These are phyloP conservation scores for Murraya koenigii DNA, from an alignment of 345 rosid species.

Conservation along the genomic window DNA sequence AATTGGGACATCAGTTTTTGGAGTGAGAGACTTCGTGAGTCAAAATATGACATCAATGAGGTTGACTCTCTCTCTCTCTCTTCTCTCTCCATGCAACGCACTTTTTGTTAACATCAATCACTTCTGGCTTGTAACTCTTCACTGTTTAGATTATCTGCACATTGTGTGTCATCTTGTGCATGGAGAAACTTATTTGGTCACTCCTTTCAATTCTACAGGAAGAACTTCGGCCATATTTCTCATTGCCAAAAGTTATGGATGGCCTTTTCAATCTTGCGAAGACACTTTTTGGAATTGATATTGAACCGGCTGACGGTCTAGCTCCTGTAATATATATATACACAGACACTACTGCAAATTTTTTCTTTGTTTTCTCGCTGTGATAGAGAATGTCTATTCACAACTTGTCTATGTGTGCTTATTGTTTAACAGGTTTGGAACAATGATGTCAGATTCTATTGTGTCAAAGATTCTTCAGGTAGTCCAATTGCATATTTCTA, in stretches of 20 bases:
- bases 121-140: neutral
- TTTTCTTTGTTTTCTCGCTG: neutral
- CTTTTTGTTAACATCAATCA: neutral
- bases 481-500: slow-evolving; percentile 82
- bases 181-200: slow-evolving; percentile 3
- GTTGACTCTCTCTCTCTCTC: slow-evolving; percentile 32
- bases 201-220: slow-evolving; percentile 46
- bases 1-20: slow-evolving; percentile 89
- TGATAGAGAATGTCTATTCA: slow-evolving; percentile 10
- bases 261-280: slow-evolving; percentile 78
- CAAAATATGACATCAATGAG: slow-evolving; percentile 87
- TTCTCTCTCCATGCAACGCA: neutral
- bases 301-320: slow-evolving; percentile 85
- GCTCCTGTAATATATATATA: slow-evolving; percentile 61
- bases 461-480: slow-evolving; percentile 80
- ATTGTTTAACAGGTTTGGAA: slow-evolving; percentile 74
- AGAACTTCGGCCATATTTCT: slow-evolving; percentile 85
- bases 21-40: slow-evolving; percentile 97
- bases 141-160: neutral
- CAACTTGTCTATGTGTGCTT: slow-evolving; percentile 13
- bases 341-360: slow-evolving; percentile 12
- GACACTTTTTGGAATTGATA: slow-evolving; percentile 66
- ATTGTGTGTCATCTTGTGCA: neutral
- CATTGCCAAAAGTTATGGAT: slow-evolving; percentile 83
- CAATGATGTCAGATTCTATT: slow-evolving; percentile 72